Evolutionary conservation across 2,329 filamentous ascomycete genomes (phyloP).

Genomic region (Neoarthrinium moseri): DNA sequence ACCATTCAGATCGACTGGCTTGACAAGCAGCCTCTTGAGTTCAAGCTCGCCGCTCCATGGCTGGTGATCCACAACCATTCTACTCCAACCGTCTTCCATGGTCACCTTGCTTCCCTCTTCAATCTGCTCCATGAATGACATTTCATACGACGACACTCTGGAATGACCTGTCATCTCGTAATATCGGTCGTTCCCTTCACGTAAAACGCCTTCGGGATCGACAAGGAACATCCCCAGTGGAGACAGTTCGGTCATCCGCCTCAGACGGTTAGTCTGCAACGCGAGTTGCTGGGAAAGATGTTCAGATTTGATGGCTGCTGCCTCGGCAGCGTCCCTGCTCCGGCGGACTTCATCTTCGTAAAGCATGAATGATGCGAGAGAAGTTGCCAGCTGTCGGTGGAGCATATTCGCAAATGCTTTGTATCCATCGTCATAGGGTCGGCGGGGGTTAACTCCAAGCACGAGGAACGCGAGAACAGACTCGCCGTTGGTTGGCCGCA

Average conservation of each 20-base stretch:
- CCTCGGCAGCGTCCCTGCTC: conserved; percentile 33
- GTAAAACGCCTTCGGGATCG: conserved; percentile 36
- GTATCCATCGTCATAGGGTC: conserved; percentile 65
- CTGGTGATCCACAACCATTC: conserved; percentile 29
- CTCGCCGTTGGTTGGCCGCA: conserved; percentile 58
- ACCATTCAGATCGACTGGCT: conserved; percentile 30
- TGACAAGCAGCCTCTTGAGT: conserved; percentile 31
- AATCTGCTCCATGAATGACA: conserved; percentile 41
- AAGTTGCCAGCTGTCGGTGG: conserved; percentile 54
- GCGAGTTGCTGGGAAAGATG: conserved; percentile 31
- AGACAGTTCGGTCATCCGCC: conserved; percentile 35
- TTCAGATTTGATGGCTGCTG: conserved; percentile 31
- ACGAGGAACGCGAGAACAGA: conserved; percentile 60
- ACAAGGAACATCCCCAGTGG: conserved; percentile 37
- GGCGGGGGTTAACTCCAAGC: conserved; percentile 59
- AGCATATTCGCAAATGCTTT: conserved; percentile 51
- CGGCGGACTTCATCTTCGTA: conserved; percentile 64
- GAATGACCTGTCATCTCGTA: conserved; percentile 45
- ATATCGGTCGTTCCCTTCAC: conserved; percentile 44
- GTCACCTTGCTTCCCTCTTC: conserved; percentile 29
- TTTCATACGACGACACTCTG: conserved; percentile 33
- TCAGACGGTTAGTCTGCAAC: conserved; percentile 33
- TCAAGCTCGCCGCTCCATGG: conserved; percentile 40
- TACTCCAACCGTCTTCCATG: conserved; percentile 36
- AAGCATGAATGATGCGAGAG: conserved; percentile 61